Evolutionary conservation across 306 rosid genomes (phyloP).

Genomic region (Dryas alaskensis): DNA sequence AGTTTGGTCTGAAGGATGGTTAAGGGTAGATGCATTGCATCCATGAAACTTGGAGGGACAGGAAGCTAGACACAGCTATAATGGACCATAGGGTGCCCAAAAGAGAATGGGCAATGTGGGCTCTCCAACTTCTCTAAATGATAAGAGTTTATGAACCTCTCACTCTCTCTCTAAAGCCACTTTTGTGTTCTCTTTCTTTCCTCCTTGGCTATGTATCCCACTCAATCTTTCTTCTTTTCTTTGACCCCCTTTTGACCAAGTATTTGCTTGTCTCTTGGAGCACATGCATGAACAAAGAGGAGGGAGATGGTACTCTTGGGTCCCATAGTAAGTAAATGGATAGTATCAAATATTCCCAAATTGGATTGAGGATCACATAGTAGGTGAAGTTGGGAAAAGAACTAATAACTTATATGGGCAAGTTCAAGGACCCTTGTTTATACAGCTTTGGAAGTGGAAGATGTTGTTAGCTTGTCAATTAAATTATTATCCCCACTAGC

Average conservation of each 20-base stretch:
- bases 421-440: conserved; percentile 54
- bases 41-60: conserved; percentile 51
- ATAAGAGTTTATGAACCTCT: conserved; percentile 46
- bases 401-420: conserved; percentile 43
- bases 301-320: conserved; percentile 26
- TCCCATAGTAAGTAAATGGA: conserved; percentile 31
- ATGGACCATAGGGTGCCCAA: conserved; percentile 58
- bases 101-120: conserved; percentile 57
- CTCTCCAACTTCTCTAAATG: conserved; percentile 47
- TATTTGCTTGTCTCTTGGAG: conserved; percentile 45
- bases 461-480: not conserved
- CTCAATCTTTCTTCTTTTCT: conserved; percentile 48
- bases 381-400: conserved; percentile 41
- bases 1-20: conserved; percentile 16
- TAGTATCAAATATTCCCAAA: conserved; percentile 37
- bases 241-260: conserved; percentile 70
- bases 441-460: conserved; percentile 8
- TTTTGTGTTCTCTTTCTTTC: conserved; percentile 30
- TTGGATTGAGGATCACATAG: conserved; percentile 43
- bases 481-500: not conserved
- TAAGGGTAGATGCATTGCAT: conserved; percentile 68
- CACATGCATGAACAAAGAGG: conserved; percentile 62
- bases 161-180: conserved; percentile 25
- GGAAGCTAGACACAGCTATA: conserved; percentile 54
- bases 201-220: conserved; percentile 34